Base-by-base conservation (phyloP, 1,139 yeast genomes). In the Eremothecium cymbalariae region DNA sequence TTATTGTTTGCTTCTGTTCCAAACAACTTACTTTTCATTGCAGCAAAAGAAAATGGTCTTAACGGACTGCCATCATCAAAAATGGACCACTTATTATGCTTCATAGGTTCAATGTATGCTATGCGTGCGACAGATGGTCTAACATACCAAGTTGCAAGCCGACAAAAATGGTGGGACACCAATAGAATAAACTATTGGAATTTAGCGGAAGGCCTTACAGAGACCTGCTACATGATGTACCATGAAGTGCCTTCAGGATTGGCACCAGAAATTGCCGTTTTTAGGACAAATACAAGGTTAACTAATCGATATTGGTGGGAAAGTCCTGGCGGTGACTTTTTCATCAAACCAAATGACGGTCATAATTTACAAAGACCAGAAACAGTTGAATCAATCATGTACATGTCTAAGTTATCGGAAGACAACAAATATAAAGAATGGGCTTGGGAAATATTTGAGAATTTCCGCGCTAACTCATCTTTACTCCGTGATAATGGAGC, bases 21-120 rank as follows among this genome's bases (percentile, higher is more conserved):
- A 6, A 14, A 29, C 17, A 27, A 15, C 5, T 64, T 81, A 27
- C 70, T 80, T 0, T 88, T 67, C 52, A 68, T 88, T 41, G 95
- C 95, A 8, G 97, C 88, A 57, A 68, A 75, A 34, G 84, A 80
- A 17, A 48, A 59, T 21, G 96, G 96, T 6, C 52, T 84, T 13
- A 61, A 57, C 9, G 77, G 78, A 0, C 62, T 64, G 2, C 59
- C 79, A 6, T 73, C 80, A n/a, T 64, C 76, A 13, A 86, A 85
- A 56, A 85, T 88, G 95, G 97, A 88, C 55, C 96, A 88, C 59
- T 65, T 85, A 44, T 96, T 85, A 15, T 88, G 97, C 58, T 86
- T 85, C 62, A 77, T 84, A 52, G 95, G 95, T 37, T 96, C 96
- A 0, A 69, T 83, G 48, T 70, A 86, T 44, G 94, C 95, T 0